A percentile compares a stretch with the other conserved stretches of the same genome.
Evolutionary conservation across 2,329 filamentous ascomycete species (phyloP).

Genomic region (Fusarium ramigenum): DNA sequence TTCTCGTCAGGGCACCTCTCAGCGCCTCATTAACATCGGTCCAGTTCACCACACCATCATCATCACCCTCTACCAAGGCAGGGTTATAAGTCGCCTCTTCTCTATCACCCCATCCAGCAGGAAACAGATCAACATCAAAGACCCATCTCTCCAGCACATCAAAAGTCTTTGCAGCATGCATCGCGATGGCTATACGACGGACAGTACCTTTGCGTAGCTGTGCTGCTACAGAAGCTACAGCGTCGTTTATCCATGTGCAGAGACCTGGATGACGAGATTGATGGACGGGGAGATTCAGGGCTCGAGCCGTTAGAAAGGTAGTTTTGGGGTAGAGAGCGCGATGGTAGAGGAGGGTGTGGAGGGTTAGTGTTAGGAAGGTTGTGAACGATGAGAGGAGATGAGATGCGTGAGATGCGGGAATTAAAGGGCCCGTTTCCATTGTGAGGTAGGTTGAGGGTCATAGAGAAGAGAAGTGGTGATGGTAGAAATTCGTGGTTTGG

Average conservation of each 20-base stretch:
- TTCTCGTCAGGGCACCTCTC: constrained; percentile 70
- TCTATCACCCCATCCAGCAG: constrained; percentile 44
- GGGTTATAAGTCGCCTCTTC: constrained; percentile 39
- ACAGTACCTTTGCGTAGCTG: constrained; percentile 71
- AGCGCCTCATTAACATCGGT: constrained; percentile 77
- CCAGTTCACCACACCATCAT: constrained; percentile 55
- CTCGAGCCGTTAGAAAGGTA: constrained; percentile 81
- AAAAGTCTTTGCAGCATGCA: constrained; percentile 53
- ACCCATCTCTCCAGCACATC: constrained; percentile 69
- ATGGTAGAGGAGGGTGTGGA: constrained; percentile 88
- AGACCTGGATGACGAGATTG: constrained; percentile 88
- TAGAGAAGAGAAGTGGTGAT: not conserved
- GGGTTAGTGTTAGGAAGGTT: constrained; percentile 81
- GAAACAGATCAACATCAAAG: constrained; percentile 65
- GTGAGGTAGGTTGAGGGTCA: not conserved
- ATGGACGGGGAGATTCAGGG: constrained; percentile 84
- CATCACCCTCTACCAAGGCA: constrained; percentile 29
- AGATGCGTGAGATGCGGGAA: constrained; percentile 50
- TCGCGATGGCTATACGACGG: constrained; percentile 58
- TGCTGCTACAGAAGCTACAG: constrained; percentile 74
- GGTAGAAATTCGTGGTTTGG: constrained; percentile 1
- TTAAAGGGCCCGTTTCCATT: constrained; percentile 21
- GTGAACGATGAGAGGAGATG: constrained; percentile 74
- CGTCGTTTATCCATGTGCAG: constrained; percentile 86
- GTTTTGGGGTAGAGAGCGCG: constrained; percentile 79